Conservation (phyloP, 805 yeast species). For the Myxozyma geophila region DNA sequence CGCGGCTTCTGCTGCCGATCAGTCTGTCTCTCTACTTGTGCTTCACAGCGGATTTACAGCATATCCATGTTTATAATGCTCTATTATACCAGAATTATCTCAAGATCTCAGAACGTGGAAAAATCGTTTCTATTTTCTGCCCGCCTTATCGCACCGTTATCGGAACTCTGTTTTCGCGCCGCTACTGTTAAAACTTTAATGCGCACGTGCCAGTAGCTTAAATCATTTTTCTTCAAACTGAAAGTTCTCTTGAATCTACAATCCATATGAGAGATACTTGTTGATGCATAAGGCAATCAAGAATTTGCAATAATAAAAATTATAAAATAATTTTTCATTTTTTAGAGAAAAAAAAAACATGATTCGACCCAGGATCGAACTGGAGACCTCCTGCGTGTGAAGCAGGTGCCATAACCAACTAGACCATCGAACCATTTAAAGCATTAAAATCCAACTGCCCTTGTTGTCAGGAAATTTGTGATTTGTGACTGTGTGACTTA, state of each 20-base stretch:
- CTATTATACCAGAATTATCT: not conserved
- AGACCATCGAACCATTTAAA: slow-evolving; percentile 86
- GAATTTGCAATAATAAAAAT: not conserved
- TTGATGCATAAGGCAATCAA: not conserved
- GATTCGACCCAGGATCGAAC: slow-evolving; percentile 99
- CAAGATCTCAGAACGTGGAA: too few species aligned
- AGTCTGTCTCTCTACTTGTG: not conserved
- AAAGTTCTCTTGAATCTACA: too few species aligned
- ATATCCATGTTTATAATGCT: not conserved
- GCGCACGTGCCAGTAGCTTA: not conserved
- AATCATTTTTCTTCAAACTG: not conserved
- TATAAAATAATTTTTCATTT: too few species aligned
- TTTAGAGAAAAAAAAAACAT: slow-evolving; percentile 48
- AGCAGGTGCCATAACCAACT: slow-evolving; percentile 99
- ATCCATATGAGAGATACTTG: not conserved
- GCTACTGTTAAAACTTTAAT: not conserved
- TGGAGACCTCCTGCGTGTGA: slow-evolving; percentile 99
- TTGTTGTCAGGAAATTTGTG: too few species aligned
- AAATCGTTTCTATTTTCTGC: not conserved
- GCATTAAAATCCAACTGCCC: too few species aligned
- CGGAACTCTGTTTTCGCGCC: not conserved
- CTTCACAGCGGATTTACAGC: too few species aligned
- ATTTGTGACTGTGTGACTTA: too few species aligned
- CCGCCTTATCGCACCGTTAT: not conserved
- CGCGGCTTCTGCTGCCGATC: not conserved